Conservation (phyloP, 345 rosid species). For the Rhodamnia rubescens region DNA sequence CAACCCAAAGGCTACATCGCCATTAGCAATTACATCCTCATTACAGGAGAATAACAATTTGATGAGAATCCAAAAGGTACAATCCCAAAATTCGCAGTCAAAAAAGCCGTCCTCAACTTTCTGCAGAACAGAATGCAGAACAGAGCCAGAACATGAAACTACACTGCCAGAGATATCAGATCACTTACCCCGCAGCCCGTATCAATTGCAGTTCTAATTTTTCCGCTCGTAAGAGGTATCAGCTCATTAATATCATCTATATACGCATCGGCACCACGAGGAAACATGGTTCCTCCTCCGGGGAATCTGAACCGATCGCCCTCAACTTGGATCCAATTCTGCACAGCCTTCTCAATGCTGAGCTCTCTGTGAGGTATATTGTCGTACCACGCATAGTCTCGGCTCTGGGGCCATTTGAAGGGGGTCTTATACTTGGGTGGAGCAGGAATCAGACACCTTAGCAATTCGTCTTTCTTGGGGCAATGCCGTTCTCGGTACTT, state of each 20-base stretch:
- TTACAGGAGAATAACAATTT: background rate
- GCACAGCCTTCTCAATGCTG: conserved; percentile 90
- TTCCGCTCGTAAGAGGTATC: conserved; percentile 67
- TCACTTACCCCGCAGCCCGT: conserved; percentile 94
- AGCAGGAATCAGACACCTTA: conserved; percentile 73
- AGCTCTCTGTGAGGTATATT: conserved; percentile 95
- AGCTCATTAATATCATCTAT: conserved; percentile 72
- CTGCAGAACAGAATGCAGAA: background rate
- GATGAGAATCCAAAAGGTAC: background rate
- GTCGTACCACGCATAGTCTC: conserved; percentile 93
- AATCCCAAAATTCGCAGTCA: background rate
- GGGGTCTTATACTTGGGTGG: conserved; percentile 96
- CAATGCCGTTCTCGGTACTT: conserved; percentile 93
- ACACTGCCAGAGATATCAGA: background rate
- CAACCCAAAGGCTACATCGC: background rate
- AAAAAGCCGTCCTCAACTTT: background rate
- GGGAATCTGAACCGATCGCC: conserved; percentile 91
- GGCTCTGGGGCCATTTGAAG: conserved; percentile 93
- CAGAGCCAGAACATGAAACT: background rate
- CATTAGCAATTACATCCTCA: background rate
- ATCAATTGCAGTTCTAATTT: conserved; percentile 80
- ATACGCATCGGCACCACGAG: conserved; percentile 92
- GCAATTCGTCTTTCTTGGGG: conserved; percentile 60
- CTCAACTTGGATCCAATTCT: conserved; percentile 94
- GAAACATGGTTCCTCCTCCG: conserved; percentile 96